Evolutionary conservation across 83 land plant species (phyloP), one percentile per base, ranked within the genome.

Genomic region (Diphasiastrum complanatum): DNA sequence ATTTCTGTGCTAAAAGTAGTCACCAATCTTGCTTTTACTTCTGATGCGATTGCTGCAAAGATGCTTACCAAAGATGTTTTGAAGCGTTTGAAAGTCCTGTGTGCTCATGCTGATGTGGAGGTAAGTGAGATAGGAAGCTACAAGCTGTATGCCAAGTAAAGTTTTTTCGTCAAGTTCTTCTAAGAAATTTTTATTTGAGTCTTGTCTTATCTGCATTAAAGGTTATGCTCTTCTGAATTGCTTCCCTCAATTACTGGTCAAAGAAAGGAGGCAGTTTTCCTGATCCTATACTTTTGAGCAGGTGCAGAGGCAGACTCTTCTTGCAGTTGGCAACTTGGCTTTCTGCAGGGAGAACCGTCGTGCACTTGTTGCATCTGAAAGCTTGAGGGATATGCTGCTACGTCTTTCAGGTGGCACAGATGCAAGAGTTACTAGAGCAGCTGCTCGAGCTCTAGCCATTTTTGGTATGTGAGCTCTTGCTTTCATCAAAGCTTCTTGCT

Each of bases 371-470:
- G 75, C 92, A 47, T 89, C 92, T 48, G 87, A 86, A 72, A 95
- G 89, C 45, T 63, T 95, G 70, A 69, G 81, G 51, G 99, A 89
- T 29, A 73, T 95, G 51, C 80, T 95, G 3, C 46, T 95, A 41
- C 91, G 78, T 46, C 64, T 83, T 41, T 86, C 81, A 6, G 71
- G 55, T 64, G 70, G 76, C 24, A 60, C 85, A 59, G 74, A 75
- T 47, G 60, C 81, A 23, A 55, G 82, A 65, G 83, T 95, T 52
- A 69, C 71, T 51, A 95, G 79, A 75, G 91, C 99, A 61, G 99
- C 99, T 43, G 78, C 83, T 31, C 82, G 99, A 54, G 97, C 93
- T 69, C 72, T 89, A 64, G 96, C 99, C 56, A 84, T 95, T 51
- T 75, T 89, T 57, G 99, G 99, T 88, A 33, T 40, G 79, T 58